Base-by-base conservation (phyloP, 2,329 filamentous ascomycete genomes). In the Coniella lustricola region DNA sequence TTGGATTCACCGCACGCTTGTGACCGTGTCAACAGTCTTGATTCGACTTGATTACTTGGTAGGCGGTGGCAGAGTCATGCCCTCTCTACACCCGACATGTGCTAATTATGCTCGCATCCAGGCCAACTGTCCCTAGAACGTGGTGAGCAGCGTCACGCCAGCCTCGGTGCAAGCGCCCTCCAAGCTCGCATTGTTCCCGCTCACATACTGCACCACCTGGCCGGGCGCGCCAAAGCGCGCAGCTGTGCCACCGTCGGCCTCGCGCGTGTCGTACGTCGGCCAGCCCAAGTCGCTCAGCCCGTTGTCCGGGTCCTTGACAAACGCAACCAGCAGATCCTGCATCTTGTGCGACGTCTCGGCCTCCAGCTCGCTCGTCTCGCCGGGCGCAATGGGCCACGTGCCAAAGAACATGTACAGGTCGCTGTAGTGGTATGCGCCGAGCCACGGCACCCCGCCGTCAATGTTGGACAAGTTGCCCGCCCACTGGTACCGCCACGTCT, bases 261-360 rank as follows among this genome's bases (percentile, higher is more conserved):
- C 43, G n/a, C 20, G n/a, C 16, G 43, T 37, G 12, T 45, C 43
- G 21, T 45, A 50, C 3, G 2, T 61, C 59, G 36, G 35, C 49
- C 49, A 51, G 2, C 40, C 35, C 34, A 48, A 20, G 14, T n/a
- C 29, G 3, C 75, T 35, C 61, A 70, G n/a, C 60, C 74, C 53
- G 60, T 76, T 14, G 71, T 77, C 52, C 63, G 55, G 54, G 65
- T 68, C 39, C n/a, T 37, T 45, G 35, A 42, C 54, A 48, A 57
- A 51, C 4, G 53, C 48, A 8, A 56, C 40, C 45, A 55, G 57
- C 17, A 52, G 25, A 3, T 59, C 54, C 45, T 61, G 56, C 44
- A 47, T 47, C 21, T 41, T 46, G 5, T 29, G 22, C 4, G 36
- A 42, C 7, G 49, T 51, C 21, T 32, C 22, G 8, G 44, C 45